A percentile compares a stretch with the other conserved stretches of the same genome.
These are phyloP conservation scores for Talaromyces verruculosus DNA, from an alignment of 2,329 filamentous ascomycete genomes.

Conservation along the genomic window DNA sequence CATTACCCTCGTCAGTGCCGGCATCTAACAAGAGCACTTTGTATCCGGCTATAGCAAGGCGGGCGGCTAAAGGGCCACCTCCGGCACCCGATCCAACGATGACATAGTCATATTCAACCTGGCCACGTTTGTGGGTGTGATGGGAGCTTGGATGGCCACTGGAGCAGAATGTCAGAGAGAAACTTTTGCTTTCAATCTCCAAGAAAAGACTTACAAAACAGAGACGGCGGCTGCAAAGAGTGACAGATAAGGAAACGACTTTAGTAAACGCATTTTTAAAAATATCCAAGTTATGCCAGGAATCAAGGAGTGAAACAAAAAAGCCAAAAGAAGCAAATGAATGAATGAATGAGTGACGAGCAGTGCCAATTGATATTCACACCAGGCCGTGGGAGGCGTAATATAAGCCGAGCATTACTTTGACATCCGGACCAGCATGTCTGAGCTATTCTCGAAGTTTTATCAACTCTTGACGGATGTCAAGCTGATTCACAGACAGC, in stretches of 20 bases:
- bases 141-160: neutral
- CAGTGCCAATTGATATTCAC: neutral
- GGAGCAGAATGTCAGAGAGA: neutral
- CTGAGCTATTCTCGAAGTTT: neutral
- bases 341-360: neutral
- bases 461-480: neutral
- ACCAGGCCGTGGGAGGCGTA: neutral
- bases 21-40: constrained; percentile 42
- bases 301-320: neutral
- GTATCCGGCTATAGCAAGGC: constrained; percentile 38
- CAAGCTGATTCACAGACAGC: neutral
- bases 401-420: neutral
- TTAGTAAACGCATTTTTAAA: neutral
- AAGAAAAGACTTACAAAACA: constrained; percentile 1
- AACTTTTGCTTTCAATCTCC: neutral
- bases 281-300: neutral
- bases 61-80: constrained; percentile 35
- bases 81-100: constrained; percentile 38
- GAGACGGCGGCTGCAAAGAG: neutral
- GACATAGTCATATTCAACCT: constrained; percentile 35
- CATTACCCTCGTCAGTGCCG: constrained; percentile 55
- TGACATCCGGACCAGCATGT: neutral
- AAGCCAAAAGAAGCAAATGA: neutral
- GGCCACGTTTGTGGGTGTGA: neutral
- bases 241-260: neutral